Evolutionary conservation across 306 rosid species (phyloP).

Genomic region (Glycyrrhiza uralensis): DNA sequence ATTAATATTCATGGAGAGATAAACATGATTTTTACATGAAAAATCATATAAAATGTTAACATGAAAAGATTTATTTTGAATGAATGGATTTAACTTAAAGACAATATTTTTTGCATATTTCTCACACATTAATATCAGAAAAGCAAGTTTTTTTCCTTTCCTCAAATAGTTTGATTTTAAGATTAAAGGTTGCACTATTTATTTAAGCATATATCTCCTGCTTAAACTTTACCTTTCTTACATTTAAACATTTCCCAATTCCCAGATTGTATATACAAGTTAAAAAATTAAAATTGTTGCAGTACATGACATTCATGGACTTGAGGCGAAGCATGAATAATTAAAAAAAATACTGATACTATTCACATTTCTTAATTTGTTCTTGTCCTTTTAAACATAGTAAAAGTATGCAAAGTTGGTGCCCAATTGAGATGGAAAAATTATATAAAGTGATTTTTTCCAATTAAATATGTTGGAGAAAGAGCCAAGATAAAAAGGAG

Average conservation of each 20-base stretch:
- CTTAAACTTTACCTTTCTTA: not conserved
- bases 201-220: not conserved
- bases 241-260: not conserved
- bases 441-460: not conserved
- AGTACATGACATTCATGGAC: not conserved
- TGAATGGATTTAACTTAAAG: too few species aligned
- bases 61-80: too few species aligned
- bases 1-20: not conserved
- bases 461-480: conserved; percentile 9
- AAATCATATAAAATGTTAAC: too few species aligned
- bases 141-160: not conserved
- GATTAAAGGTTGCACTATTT: not conserved
- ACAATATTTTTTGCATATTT: too few species aligned
- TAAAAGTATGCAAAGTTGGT: conserved; percentile 26
- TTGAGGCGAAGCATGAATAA: not conserved
- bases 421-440: conserved; percentile 4
- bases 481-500: conserved; percentile 23
- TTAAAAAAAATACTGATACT: not conserved
- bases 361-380: not conserved
- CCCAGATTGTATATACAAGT: not conserved
- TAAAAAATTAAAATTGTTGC: not conserved
- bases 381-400: not conserved
- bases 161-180: not conserved
- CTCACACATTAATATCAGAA: too few species aligned
- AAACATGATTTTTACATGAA: too few species aligned